Percentiles rank a stretch among this genome's conserved stretches.
phyloP scores from a whole-genome alignment of 2,329 filamentous ascomycete genomes.

The Cryphonectria parasitica region DNA sequence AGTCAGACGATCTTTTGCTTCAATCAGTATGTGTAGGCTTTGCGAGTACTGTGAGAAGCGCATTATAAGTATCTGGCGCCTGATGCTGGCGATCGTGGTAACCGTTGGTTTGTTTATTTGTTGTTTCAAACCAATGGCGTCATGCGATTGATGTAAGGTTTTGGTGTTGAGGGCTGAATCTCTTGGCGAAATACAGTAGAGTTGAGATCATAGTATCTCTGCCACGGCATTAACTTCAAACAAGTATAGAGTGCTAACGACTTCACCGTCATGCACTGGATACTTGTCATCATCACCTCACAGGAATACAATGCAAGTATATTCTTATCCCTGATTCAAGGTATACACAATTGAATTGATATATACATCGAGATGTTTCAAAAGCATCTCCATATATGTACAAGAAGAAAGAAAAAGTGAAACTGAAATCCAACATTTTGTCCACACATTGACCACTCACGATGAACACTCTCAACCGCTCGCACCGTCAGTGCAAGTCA shows the following conservation, averaged over 20 bases:
- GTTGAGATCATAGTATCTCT: neutral
- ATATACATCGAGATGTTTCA: neutral
- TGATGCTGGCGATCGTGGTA: neutral
- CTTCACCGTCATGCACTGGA: neutral
- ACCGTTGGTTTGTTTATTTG: neutral
- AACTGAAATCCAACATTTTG: neutral
- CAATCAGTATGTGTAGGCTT: slow-evolving; percentile 3
- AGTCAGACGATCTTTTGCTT: neutral
- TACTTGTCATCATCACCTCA: neutral
- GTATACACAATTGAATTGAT: neutral
- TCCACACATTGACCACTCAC: neutral
- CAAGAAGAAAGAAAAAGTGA: neutral
- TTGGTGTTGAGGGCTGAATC: neutral
- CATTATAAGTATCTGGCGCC: no score
- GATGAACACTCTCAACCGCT: slow-evolving; percentile 11
- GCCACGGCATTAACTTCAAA: no score
- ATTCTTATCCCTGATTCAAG: neutral
- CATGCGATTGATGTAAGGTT: neutral
- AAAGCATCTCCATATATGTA: neutral
- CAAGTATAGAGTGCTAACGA: neutral
- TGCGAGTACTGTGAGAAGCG: slow-evolving; percentile 5
- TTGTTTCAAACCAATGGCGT: neutral
- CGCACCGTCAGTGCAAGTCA: slow-evolving; percentile 24
- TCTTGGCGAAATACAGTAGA: neutral
- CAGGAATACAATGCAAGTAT: neutral